Evolutionary conservation across 2,329 filamentous ascomycete species (phyloP).

Genomic region (Helotiales sp.): DNA sequence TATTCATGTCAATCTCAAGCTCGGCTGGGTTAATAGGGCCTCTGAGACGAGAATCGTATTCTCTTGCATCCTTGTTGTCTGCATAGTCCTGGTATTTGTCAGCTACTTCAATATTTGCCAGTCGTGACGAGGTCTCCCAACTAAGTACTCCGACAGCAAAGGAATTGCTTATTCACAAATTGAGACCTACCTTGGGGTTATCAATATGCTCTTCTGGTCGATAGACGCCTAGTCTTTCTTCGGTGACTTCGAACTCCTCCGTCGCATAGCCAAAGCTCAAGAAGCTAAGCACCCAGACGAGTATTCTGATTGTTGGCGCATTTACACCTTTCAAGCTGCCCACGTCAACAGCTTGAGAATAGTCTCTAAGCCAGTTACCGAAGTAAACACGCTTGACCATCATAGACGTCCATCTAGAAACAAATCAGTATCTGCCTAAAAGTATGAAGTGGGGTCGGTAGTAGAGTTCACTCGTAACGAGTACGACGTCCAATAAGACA

Average conservation of each 20-base stretch:
- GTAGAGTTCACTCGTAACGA: too few species aligned
- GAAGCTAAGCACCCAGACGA: conserved; percentile 82
- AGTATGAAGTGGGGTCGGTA: too few species aligned
- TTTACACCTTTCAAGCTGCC: conserved; percentile 78
- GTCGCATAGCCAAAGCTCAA: conserved; percentile 84
- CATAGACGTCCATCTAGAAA: conserved; percentile 84
- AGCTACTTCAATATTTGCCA: too few species aligned
- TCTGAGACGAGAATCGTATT: conserved; percentile 78
- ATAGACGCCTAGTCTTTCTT: conserved; percentile 77
- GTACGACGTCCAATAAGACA: too few species aligned
- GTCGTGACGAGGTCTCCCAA: too few species aligned
- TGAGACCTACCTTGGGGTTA: too few species aligned
- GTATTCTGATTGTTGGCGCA: conserved; percentile 73
- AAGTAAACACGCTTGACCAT: conserved; percentile 79
- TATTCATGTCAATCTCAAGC: conserved; percentile 70
- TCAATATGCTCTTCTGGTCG: conserved; percentile 74
- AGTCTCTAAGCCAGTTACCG: conserved; percentile 83
- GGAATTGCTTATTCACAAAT: background rate
- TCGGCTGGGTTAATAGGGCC: conserved; percentile 73
- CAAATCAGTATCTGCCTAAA: too few species aligned
- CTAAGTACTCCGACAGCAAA: background rate
- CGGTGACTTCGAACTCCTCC: conserved; percentile 80
- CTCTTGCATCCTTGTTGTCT: conserved; percentile 80
- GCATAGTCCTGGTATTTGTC: too few species aligned
- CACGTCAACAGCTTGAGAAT: conserved; percentile 81